Evolutionary conservation across 2,329 filamentous ascomycete genomes (phyloP).

Genomic region (Trichoderma harzianum): DNA sequence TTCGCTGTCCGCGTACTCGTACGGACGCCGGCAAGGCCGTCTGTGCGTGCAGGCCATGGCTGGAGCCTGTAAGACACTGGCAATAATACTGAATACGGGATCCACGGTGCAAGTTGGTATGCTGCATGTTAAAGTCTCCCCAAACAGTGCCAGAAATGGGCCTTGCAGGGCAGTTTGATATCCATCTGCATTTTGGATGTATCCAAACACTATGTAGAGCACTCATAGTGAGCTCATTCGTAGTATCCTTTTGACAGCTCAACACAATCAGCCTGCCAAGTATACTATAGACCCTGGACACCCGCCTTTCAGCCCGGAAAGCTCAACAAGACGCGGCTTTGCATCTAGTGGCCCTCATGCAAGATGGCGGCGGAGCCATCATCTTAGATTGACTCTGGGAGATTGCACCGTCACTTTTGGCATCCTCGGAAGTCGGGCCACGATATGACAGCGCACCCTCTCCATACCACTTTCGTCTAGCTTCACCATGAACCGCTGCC

Average conservation of each 20-base stretch:
- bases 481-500: background rate
- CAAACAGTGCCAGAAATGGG: background rate
- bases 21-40: background rate
- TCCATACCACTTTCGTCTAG: slow-evolving; percentile 1
- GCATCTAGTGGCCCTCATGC: background rate
- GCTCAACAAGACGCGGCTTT: background rate
- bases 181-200: background rate
- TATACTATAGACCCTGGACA: background rate
- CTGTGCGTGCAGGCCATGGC: background rate
- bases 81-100: background rate
- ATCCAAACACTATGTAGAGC: background rate
- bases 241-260: background rate
- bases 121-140: background rate
- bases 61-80: background rate
- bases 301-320: background rate
- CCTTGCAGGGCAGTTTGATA: background rate
- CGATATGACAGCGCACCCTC: background rate
- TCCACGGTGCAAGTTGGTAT: background rate
- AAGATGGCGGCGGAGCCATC: background rate
- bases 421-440: background rate
- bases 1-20: background rate
- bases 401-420: background rate
- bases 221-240: background rate
- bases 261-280: background rate
- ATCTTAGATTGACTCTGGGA: background rate